These are phyloP conservation scores for Psilocybe subaeruginosa DNA, from an alignment of 768 basidiomycete genomes.

Conservation along the genomic window DNA sequence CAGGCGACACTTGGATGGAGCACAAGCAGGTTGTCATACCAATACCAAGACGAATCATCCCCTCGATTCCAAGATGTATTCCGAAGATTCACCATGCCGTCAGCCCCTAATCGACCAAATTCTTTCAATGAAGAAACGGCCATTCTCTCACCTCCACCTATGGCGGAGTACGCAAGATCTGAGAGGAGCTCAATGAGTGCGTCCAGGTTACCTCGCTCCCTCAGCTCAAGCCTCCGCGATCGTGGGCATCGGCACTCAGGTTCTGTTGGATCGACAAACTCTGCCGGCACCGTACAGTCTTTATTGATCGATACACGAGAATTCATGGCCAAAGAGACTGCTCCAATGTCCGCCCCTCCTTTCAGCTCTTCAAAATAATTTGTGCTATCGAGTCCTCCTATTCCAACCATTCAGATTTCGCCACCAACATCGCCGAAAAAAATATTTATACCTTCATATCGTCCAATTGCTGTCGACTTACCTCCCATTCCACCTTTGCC, in stretches of 20 bases:
- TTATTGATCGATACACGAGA: not conserved
- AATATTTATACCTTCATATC: constrained; percentile 1
- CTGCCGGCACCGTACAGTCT: not conserved
- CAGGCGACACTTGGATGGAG: not conserved
- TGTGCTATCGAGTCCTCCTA: not conserved
- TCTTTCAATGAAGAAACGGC: not conserved
- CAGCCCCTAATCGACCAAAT: not conserved
- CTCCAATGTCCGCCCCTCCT: not conserved
- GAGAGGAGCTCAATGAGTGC: not conserved
- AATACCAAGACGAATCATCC: not conserved
- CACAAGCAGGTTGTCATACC: not conserved
- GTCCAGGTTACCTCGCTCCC: not conserved
- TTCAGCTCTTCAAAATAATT: not conserved
- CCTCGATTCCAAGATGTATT: not conserved
- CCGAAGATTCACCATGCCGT: not conserved
- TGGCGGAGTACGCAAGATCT: not conserved
- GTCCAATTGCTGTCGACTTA: not conserved
- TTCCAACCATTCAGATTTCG: not conserved
- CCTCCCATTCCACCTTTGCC: constrained; percentile 15
- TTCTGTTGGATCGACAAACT: not conserved
- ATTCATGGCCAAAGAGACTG: not conserved
- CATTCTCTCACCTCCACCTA: not conserved
- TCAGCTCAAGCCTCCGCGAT: not conserved
- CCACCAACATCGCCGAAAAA: not conserved
- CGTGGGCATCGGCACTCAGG: not conserved